Percentiles rank a stretch among this genome's conserved stretches.
Conservation (phyloP, 148 eudicot species). For the Arctostaphylos glauca region DNA sequence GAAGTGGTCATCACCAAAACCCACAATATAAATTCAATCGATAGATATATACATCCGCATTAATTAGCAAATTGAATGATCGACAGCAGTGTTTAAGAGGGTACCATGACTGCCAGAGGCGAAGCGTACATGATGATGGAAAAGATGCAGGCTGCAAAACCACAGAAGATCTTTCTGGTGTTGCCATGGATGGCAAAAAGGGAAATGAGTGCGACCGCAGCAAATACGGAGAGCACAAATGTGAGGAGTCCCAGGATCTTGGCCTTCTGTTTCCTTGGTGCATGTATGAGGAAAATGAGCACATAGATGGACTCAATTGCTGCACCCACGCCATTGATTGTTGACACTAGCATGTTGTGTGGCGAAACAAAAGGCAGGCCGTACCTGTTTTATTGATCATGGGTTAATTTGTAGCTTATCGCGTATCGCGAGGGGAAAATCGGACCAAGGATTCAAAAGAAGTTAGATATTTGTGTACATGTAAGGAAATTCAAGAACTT, state of each 20-base stretch:
- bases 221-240: constrained; percentile 42
- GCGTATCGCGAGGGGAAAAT: neutral
- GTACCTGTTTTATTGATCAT: constrained; percentile 30
- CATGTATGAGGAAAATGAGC: constrained; percentile 51
- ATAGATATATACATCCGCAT: neutral
- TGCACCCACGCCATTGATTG: constrained; percentile 65
- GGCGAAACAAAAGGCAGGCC: constrained; percentile 69
- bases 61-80: neutral
- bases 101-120: constrained; percentile 83
- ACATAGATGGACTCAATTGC: constrained; percentile 67
- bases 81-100: neutral
- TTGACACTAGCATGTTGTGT: constrained; percentile 52
- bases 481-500: neutral
- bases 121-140: constrained; percentile 91
- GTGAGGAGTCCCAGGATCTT: constrained; percentile 53
- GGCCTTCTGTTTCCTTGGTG: constrained; percentile 75
- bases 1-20: neutral
- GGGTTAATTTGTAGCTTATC: neutral
- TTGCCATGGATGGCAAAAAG: constrained; percentile 64
- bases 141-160: constrained; percentile 66
- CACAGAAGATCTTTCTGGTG: constrained; percentile 66
- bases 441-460: neutral
- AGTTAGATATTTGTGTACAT: neutral
- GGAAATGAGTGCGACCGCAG: constrained; percentile 54
- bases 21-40: neutral